Evolutionary conservation across 2,329 filamentous ascomycete species (phyloP), one percentile per base, ranked within the genome.

Genomic region (Ceratocystis papillata): DNA sequence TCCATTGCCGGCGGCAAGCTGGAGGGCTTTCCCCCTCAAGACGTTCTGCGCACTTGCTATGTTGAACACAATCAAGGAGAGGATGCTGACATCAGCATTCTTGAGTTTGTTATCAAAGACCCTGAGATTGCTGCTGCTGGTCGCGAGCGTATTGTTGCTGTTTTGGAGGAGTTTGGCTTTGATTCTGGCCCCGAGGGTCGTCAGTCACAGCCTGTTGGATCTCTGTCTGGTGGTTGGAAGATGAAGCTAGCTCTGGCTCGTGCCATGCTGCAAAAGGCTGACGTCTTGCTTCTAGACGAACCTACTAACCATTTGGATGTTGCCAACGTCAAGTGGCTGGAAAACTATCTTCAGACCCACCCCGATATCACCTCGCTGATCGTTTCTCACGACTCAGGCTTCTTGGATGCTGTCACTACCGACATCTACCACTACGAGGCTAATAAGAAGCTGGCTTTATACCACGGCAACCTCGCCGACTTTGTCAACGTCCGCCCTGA

Each of bases 1-100:
- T 91, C 89, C 75, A 99, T 99, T 72, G 89, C 94, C 63, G 88
- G 88, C 68, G 93, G 92, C 73, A 99, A 99, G 81, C 83, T 99
- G 2, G 94, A 99, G 77, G 94, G 94, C 7, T 99, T 99, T 79
- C 94, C 94, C 46, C 81, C 90, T 17, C 91, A 94, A 74, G 91
- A 96, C 70, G 87, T 92, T 68, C 86, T 99, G 72, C 88, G 90
- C 72, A 97, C 93, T 10, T 97, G 93, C 78, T 99, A 97, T 73
- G 94, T 99, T 55, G 94, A 99, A 80, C 94, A 99, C 80, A 97
- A 97, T 79, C 93, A 99, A 78, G 94, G 94, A 66, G 94, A 97
- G 76, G 93, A 96, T 77, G 93, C 94, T 45, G 92, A 97, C 69
- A 88, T 97, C 68, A 96, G 87, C 77, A 97, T 99, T 73, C 81